Base-by-base conservation (phyloP, 2,329 filamentous ascomycete genomes). In the Allantophomopsis cytisporea region DNA sequence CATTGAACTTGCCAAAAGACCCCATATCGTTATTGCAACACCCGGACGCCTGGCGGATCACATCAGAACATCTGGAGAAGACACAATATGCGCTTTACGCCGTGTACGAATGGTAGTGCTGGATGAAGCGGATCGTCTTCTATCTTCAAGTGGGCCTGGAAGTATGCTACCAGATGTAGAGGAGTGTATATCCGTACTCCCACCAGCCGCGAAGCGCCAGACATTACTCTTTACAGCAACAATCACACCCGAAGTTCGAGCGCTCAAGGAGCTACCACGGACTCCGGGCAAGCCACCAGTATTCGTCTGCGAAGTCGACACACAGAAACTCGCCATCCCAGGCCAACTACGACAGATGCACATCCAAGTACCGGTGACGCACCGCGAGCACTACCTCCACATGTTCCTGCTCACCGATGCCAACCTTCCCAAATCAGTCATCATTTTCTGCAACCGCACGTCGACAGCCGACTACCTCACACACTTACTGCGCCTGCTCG, bases 161-260 rank as follows among this genome's bases (percentile, higher is more conserved):
- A 88, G 80, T 60, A 95, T 95, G 88, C 69, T 95, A n/a, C 82
- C 85, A 4, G 91, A 95, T 53, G 77, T 98, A 2, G 85, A 93
- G 56, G 84, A 86, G 44, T 95, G 88, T 54, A 69, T 98, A 4
- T 79, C 76, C 2, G 79, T 80, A 2, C 70, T 98, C 1, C 91
- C 91, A 0, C 77, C 83, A 1, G 73, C 85, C 4, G 63, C 71
- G 1, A 69, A 85, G 53, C 75, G 91, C n/a, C 88, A 98, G 59
- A 98, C 89, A 0, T 74, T 94, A 13, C 73, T 98, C 2, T 98
- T 98, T 63, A 98, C 91, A 7, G 91, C 91, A 13, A 98, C 91
- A 2, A 79, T 98, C 34, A 96, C 91, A 0, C 78, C 85, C 2
- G 89, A 96, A 63, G 87, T 98, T 4, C 76, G 85, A 37, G 84